phyloP scores from a whole-genome alignment of 768 basidiomycete species.

The Imleria badia region DNA sequence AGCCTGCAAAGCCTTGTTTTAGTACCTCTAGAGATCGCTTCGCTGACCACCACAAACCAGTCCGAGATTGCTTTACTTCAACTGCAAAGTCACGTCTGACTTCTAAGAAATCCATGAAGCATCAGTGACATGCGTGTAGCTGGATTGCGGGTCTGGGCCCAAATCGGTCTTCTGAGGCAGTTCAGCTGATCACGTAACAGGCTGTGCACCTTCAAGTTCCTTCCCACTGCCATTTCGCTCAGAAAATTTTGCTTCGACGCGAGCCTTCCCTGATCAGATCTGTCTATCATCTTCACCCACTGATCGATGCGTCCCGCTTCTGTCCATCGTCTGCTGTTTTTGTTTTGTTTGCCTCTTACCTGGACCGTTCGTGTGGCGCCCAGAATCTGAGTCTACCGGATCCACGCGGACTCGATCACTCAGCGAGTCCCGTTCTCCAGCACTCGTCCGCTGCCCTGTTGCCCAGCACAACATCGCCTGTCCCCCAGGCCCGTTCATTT shows the following conservation, averaged over 20 bases:
- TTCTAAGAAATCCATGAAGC: neutral
- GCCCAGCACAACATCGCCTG: constrained; percentile 7
- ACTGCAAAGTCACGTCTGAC: too few species aligned
- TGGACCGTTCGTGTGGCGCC: constrained; percentile 17
- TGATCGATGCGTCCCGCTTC: constrained; percentile 15
- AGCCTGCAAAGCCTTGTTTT: neutral
- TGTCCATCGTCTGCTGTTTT: constrained; percentile 8
- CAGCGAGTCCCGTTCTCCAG: constrained; percentile 22
- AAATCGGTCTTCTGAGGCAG: constrained; percentile 19
- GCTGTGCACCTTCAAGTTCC: constrained; percentile 18
- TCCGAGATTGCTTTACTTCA: neutral
- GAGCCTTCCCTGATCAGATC: constrained; percentile 20
- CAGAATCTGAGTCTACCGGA: constrained; percentile 20
- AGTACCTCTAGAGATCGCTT: neutral
- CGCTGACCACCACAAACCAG: neutral
- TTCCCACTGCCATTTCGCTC: constrained; percentile 20
- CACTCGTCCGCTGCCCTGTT: constrained; percentile 2
- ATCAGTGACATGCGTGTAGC: neutral
- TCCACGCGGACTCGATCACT: constrained; percentile 29
- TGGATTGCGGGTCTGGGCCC: constrained; percentile 6
- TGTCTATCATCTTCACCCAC: constrained; percentile 12
- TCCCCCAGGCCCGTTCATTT: constrained; percentile 10
- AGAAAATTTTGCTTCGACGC: constrained; percentile 16
- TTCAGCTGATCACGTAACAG: constrained; percentile 34
- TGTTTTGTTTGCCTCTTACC: constrained; percentile 12